Evolutionary conservation across 2,329 filamentous ascomycete genomes (phyloP), one percentile per base, ranked within the genome.

Genomic region (Nemania bipapillata): DNA sequence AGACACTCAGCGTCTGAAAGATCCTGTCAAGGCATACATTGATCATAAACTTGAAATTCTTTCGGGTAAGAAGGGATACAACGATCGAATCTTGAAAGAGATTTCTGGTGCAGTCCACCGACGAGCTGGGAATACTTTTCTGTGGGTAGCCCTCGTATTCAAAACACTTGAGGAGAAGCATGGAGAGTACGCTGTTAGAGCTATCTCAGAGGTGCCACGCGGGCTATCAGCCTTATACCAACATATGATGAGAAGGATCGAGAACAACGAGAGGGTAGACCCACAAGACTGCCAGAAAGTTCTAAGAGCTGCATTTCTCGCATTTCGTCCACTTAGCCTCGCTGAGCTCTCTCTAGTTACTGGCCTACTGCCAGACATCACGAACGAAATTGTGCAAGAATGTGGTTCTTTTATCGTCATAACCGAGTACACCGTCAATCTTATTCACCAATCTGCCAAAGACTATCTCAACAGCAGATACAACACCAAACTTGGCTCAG

Each of bases 361-460:
- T 15, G 57, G 26, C 26, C 56, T 52, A 45, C 1, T 2, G 3
- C 17, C 24, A 2, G 12, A 17, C 12, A 22, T 57, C 6, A 20
- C 11, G 8, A 2, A 35, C 15, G 17, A 24, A 4, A 45, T 35
- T 20, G 53, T 62, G n/a, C 15, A 58, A 30, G 32, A 62, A 35
- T 63, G 45, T n/a, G 53, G 65, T 4, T 63, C 54, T 4, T 63
- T 58, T 47, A 6, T 59, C 35, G 49, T 30, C 22, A 35, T 37
- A 30, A 59, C 3, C 1, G 37, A 22, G 1, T 26, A 58, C n/a
- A 67, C 24, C 1, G 47, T 67, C 35, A 49, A 54, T 22, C 12
- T 63, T 1, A 50, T 67, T 8, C 65, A 67, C 6, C 57, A 63
- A 24, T 63, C 65, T 17, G 45, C 64, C 11, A 66, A 66, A 45